A percentile compares a stretch with the other conserved stretches of the same genome.
Conservation (phyloP, 2,329 filamentous ascomycete species). For the Fusarium chaquense region DNA sequence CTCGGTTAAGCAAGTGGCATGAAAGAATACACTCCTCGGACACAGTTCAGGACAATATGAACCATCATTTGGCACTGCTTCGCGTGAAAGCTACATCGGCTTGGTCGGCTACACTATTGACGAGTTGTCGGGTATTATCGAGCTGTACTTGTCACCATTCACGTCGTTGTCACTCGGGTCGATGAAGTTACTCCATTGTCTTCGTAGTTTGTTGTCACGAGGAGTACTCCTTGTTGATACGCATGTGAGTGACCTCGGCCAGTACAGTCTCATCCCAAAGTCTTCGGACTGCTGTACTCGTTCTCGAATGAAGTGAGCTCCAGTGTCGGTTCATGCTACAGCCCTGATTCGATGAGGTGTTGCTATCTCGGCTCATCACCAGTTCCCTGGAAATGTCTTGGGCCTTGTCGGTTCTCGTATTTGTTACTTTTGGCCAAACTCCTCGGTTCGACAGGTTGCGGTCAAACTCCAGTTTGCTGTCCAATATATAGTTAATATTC, state of each 20-base stretch:
- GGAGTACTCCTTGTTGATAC: neutral
- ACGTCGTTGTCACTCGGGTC: neutral
- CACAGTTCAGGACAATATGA: neutral
- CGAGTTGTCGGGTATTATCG: neutral
- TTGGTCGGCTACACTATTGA: neutral
- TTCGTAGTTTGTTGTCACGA: neutral
- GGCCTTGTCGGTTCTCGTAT: neutral
- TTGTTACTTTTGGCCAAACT: neutral
- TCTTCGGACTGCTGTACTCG: neutral
- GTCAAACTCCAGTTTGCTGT: neutral
- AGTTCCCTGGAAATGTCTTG: no score
- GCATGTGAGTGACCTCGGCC: neutral
- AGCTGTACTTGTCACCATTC: neutral
- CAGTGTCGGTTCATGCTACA: neutral
- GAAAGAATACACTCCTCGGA: neutral
- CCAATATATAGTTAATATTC: neutral
- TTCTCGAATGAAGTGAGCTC: neutral
- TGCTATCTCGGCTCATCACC: neutral
- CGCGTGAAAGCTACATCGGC: neutral
- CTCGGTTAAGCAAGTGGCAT: neutral
- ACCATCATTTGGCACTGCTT: neutral
- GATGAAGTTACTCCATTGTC: neutral
- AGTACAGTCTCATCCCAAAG: neutral
- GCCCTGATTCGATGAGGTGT: no score
- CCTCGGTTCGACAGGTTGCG: neutral